phyloP scores from a whole-genome alignment of 2,329 filamentous ascomycete species.

The Pyrenochaeta sp. region DNA sequence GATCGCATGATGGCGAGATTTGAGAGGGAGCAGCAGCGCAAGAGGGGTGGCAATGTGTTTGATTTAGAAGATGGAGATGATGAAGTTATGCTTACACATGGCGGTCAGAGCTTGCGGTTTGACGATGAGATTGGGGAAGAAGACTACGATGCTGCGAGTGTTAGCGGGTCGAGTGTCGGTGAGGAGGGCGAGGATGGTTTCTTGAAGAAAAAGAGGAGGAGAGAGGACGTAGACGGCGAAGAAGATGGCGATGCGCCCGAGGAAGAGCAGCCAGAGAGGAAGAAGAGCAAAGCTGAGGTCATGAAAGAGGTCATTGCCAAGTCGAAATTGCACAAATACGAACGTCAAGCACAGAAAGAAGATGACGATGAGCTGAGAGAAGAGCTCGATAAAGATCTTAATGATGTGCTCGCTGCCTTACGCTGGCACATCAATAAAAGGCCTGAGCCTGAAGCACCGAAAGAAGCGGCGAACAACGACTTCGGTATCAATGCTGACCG shows the following conservation, averaged over 20 bases:
- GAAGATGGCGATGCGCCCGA: slow-evolving; percentile 42
- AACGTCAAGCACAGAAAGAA: slow-evolving; percentile 90
- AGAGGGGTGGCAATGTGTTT: slow-evolving; percentile 83
- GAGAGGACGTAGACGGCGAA: slow-evolving; percentile 60
- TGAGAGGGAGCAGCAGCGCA: slow-evolving; percentile 82
- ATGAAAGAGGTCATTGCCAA: slow-evolving; percentile 99
- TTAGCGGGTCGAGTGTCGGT: slow-evolving; percentile 60
- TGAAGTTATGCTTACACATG: slow-evolving; percentile 79
- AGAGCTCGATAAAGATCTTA: slow-evolving; percentile 84
- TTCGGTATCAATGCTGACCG: slow-evolving; percentile 67
- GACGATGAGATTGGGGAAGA: slow-evolving; percentile 64
- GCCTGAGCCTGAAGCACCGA: slow-evolving; percentile 52
- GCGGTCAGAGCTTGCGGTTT: slow-evolving; percentile 76
- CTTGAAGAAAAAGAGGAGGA: slow-evolving; percentile 53
- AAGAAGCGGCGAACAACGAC: slow-evolving; percentile 49
- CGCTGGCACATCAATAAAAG: slow-evolving; percentile 62
- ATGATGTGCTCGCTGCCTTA: slow-evolving; percentile 77
- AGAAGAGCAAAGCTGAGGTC: slow-evolving; percentile 95
- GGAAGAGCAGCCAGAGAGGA: slow-evolving; percentile 74
- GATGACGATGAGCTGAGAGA: slow-evolving; percentile 88
- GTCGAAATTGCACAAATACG: slow-evolving; percentile 93
- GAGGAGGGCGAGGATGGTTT: slow-evolving; percentile 50
- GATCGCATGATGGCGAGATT: slow-evolving; percentile 92
- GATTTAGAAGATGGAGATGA: slow-evolving; percentile 87
- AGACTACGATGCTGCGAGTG: slow-evolving; percentile 82